A percentile compares a stretch with the other conserved stretches of the same genome.
Conservation (phyloP, 2,329 filamentous ascomycete genomes). For the Grosmannia clavigera region DNA sequence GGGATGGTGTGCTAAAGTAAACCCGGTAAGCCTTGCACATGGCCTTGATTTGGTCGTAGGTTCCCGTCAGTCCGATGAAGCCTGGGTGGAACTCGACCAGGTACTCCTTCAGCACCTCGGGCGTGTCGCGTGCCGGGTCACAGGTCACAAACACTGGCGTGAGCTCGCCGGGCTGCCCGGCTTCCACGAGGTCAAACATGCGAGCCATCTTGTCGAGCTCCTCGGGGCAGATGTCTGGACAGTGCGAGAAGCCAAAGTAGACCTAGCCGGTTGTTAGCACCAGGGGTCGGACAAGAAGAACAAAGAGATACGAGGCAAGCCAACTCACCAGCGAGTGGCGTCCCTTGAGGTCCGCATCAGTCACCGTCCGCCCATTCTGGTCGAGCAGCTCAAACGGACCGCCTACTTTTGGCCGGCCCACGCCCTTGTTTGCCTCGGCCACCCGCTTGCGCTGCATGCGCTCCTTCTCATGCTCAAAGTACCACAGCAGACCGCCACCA, state of each 20-base stretch:
- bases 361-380: constrained; percentile 67
- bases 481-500: constrained; percentile 67
- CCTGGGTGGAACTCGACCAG: constrained; percentile 79
- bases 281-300: neutral
- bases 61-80: constrained; percentile 81
- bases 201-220: constrained; percentile 99
- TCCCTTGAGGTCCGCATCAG: constrained; percentile 71
- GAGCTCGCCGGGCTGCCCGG: constrained; percentile 38
- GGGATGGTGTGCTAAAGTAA: constrained; percentile 86
- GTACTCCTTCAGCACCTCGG: constrained; percentile 73
- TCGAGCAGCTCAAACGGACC: constrained; percentile 74
- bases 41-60: constrained; percentile 85
- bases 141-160: constrained; percentile 88
- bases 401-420: constrained; percentile 86
- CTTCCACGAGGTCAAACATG: constrained; percentile 67
- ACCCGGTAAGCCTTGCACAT: constrained; percentile 94
- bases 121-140: constrained; percentile 83
- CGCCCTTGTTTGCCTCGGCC: constrained; percentile 83
- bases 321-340: constrained; percentile 62
- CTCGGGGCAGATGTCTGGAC: constrained; percentile 96
- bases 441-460: constrained; percentile 81
- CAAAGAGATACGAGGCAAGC: neutral
- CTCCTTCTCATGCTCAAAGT: constrained; percentile 88
- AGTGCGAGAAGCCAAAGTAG: constrained; percentile 98
- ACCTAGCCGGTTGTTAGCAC: constrained; percentile 39